Evolutionary conservation across 257 asterid genomes (phyloP), one percentile per base, ranked within the genome.

Genomic region (Parsonsia alboflavescens): DNA sequence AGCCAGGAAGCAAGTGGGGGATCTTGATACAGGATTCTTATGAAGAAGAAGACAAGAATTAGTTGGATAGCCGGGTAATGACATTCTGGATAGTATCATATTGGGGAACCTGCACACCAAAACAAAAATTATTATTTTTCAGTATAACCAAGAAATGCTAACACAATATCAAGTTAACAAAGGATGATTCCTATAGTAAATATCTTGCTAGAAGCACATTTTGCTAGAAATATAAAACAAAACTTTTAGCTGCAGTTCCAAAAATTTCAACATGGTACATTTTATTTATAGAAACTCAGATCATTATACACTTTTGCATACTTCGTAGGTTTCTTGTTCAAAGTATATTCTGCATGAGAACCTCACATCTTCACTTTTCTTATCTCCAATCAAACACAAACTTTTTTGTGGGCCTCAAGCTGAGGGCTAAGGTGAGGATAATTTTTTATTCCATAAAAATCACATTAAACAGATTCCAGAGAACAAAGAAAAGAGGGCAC

Each of bases 91-190:
- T 26, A 49, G 74, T 17, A 56, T 65, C 81, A 78, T n/a, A n/a
- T 78, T 19, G 54, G 73, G 70, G 59, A 57, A 72, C 74, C 81
- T 78, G 64, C 70, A 72, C 26, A 48, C 52, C 77, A 50, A 63
- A 72, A 12, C 15, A 4, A 65, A 54, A 42, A 36, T 69, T 4
- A 53, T 39, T 58, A 6, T 8, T 52, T 33, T 45, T 70, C 68
- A 75, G 59, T 48, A 53, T 16, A 5, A 75, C 33, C 45, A 12
- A 64, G 48, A 69, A 44, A 1, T 36, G 50, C 33, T 49, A 28
- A 71, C 62, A 77, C 70, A 75, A 30, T 15, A 19, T 39, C 8
- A 28, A 39, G 50, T 39, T 36, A 65, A 65, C 21, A 39, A 65
- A 65, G 19, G 50, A 65, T 65, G 49, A 39, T 10, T 0, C 17